Evolutionary conservation across 371 early-diverging fungal species (phyloP), one percentile per base, ranked within the genome.

Genomic region (Funneliformis caledonium): DNA sequence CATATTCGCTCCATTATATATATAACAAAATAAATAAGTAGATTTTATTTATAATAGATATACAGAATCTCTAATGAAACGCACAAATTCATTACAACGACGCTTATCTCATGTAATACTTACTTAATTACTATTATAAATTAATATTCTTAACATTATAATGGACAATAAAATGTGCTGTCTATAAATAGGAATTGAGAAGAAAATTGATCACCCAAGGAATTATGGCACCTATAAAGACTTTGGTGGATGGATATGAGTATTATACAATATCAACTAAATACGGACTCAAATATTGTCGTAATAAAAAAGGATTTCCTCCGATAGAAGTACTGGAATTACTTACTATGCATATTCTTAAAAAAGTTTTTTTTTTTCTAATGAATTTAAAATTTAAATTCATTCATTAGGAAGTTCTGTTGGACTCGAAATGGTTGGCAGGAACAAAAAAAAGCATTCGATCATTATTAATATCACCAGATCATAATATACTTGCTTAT

Each of bases 401-500:
- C 2, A 37, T 2, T 1, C 7, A 42, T 10, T 78, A 88, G 90
- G 87, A 91, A 85, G 86, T 91, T 12, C 78, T 92, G 11, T 83
- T 92, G 50, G 88, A 92, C 79, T 87, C 91, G 2, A 88, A 88
- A 4, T 89, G 87, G 50, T 68, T 92, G 10, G 85, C 88, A 69
- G 86, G 87, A 19, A 85, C 87, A 79, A 89, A 88, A 48, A 88
- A 85, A 84, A 80, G 82, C 2, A 87, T 93, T 56, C 88, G 88
- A 31, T 92, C 93, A 82, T 88, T 92, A 2, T 78, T 91, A 6
- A 42, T 92, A 16, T 92, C 92, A 2, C 89, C 89, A 1, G 87
- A 90, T 47, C 92, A 92, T 75, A 83, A 84, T 16, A 84, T 88
- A 8, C 88, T 93, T 81, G 92, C 92, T 2, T 92, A 91, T 76